Percentiles rank a stretch among this genome's conserved stretches.
phyloP scores from a whole-genome alignment of 495 filamentous ascomycete species.

The Penicillium flavigenum region DNA sequence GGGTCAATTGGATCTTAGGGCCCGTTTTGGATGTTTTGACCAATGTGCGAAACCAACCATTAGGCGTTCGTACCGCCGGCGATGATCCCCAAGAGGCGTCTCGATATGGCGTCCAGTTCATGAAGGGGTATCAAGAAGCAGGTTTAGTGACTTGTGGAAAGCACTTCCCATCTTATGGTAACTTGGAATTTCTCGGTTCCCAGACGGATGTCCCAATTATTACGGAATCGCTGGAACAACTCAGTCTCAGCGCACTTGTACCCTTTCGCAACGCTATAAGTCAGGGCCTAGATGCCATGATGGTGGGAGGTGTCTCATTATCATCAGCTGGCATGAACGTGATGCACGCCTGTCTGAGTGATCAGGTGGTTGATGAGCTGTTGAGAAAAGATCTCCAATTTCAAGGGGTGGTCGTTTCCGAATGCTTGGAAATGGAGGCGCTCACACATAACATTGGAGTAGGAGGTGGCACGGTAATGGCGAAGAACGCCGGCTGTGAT shows the following conservation, averaged over 20 bases:
- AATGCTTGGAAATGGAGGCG: constrained; percentile 94
- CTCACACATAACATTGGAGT: constrained; percentile 88
- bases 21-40: constrained; percentile 88
- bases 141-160: constrained; percentile 84
- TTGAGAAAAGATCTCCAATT: constrained; percentile 80
- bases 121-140: constrained; percentile 86
- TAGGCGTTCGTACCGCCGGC: constrained; percentile 78
- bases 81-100: constrained; percentile 91
- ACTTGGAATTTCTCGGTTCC: constrained; percentile 86
- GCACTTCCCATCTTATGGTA: constrained; percentile 90
- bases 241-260: constrained; percentile 78
- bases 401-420: constrained; percentile 86
- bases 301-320: constrained; percentile 87
- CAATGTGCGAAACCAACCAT: constrained; percentile 80
- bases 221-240: constrained; percentile 83
- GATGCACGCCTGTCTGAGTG: constrained; percentile 87
- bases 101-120: constrained; percentile 78
- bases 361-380: constrained; percentile 85
- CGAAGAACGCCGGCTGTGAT: constrained; percentile 88
- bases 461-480: constrained; percentile 91
- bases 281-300: constrained; percentile 85
- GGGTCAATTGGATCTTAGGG: constrained; percentile 87
- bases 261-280: constrained; percentile 84
- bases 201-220: constrained; percentile 86
- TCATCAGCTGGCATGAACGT: constrained; percentile 83